Base-by-base conservation (phyloP, 192 early-diverging fungal genomes). In the Backusella parvicylindrica region DNA sequence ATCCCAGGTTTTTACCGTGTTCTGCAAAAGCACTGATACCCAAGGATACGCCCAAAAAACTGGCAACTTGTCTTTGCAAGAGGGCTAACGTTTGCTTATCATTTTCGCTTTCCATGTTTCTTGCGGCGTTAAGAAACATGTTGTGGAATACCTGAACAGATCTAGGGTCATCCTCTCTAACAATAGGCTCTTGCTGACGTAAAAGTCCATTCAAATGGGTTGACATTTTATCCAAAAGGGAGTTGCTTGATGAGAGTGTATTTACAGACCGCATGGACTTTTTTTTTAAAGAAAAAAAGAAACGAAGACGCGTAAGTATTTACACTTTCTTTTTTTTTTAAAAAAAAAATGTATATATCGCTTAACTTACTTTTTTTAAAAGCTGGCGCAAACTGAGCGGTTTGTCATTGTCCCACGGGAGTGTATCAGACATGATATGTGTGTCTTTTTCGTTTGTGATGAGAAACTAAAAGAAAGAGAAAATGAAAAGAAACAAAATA, bases 401-500 rank as follows among this genome's bases (percentile, higher is more conserved):
- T 8, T 64, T 68, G 3, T 78, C 77, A 23, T 68, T n/a, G 31
- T 68, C 67, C 77, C 77, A 78, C 30, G 77, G 77, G 32, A 78
- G 63, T 49, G 18, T 21, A 26, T 72, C 60, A 50, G 60, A 26
- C 70, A 70, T 77, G 11, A 35, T 72, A 11, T 26, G 1, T 12
- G 30, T 32, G n/a, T 56, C 2, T 23, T 36, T 18, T 69, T 3
- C n/a, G n/a, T 31, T 68, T 35, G 16, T 35, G 41, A 70, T 18
- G 13, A 69, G 47, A 68, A 63, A 37, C 6, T 53, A 32, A 28
- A 65, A 37, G 8, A 63, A 33, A 60, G 23, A 41, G 63, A 31
- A 30, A 56, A 71, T 43, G 9, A 64, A 71, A 71, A 36, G 36
- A 35, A 23, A 49, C 23, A 50, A 71, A 35, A 71, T 33, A 31